Evolutionary conservation across 257 asterid genomes (phyloP).

Genomic region (Salvia hispanica): DNA sequence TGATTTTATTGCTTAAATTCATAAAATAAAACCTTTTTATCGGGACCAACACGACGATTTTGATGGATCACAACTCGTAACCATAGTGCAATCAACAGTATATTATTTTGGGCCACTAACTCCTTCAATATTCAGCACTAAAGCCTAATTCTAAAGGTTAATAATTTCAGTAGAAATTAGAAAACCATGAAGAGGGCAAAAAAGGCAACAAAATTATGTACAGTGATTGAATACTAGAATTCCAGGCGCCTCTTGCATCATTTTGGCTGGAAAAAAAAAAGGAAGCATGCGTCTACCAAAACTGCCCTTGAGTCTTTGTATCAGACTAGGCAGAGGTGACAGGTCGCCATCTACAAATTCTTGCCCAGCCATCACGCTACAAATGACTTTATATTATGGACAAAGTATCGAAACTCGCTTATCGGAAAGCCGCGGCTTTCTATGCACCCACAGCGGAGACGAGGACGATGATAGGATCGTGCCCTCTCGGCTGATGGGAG

Average conservation of each 20-base stretch:
- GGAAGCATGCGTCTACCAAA: conserved; percentile 40
- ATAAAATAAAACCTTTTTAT: conserved; percentile 32
- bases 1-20: background rate
- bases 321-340: conserved; percentile 41
- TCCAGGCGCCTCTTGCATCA: conserved; percentile 32
- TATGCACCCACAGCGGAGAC: conserved; percentile 22
- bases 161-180: conserved; percentile 12
- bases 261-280: conserved; percentile 31
- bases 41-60: conserved; percentile 28
- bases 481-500: conserved; percentile 26
- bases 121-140: conserved; percentile 50
- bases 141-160: conserved; percentile 36
- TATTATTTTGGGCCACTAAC: conserved; percentile 44
- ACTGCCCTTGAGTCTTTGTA: conserved; percentile 35
- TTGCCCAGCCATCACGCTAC: conserved; percentile 43
- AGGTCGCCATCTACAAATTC: conserved; percentile 32
- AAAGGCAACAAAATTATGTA: conserved; percentile 34
- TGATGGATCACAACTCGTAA: conserved; percentile 29
- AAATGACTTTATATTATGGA: conserved; percentile 34
- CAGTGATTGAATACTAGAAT: conserved; percentile 45
- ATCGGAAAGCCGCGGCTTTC: conserved; percentile 14
- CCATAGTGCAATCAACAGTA: conserved; percentile 9
- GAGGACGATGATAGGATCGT: background rate
- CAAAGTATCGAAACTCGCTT: conserved; percentile 13
- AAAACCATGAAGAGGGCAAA: background rate